Conservation (phyloP, 129 eudicot genomes). For the Artemisia annua region DNA sequence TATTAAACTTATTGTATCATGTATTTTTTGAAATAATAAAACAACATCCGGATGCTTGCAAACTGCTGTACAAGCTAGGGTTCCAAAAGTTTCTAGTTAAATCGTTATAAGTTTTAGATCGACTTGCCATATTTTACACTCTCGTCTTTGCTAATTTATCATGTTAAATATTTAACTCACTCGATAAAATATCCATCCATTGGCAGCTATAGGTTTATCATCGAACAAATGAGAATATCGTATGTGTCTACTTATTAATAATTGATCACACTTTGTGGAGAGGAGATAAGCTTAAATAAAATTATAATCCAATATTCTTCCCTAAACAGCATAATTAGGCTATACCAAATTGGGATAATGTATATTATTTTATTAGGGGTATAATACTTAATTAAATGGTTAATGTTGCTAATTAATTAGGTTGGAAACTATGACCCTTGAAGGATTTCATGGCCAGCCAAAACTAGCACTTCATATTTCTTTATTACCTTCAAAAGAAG, state of each 20-base stretch:
- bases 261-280: not conserved
- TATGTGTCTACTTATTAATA: not conserved
- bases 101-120: too few relatives aligned
- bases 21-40: too few relatives aligned
- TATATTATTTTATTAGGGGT: not conserved
- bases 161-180: too few relatives aligned
- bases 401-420: not conserved
- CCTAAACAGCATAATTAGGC: not conserved
- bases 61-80: too few relatives aligned
- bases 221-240: too few relatives aligned
- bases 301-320: slow-evolving; percentile 2
- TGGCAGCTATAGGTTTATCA: too few relatives aligned
- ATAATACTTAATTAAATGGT: not conserved
- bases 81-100: too few relatives aligned
- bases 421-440: not conserved
- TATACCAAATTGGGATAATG: not conserved
- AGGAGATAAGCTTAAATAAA: slow-evolving; percentile 7
- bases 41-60: too few relatives aligned
- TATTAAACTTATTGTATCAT: too few relatives aligned
- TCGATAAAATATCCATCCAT: too few relatives aligned
- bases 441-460: slow-evolving; percentile 3
- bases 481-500: not conserved
- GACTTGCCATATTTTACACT: too few relatives aligned
- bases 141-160: too few relatives aligned
- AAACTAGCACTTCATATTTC: not conserved